Base-by-base conservation (phyloP, 129 eudicot genomes). In the Tagetes erecta region DNA sequence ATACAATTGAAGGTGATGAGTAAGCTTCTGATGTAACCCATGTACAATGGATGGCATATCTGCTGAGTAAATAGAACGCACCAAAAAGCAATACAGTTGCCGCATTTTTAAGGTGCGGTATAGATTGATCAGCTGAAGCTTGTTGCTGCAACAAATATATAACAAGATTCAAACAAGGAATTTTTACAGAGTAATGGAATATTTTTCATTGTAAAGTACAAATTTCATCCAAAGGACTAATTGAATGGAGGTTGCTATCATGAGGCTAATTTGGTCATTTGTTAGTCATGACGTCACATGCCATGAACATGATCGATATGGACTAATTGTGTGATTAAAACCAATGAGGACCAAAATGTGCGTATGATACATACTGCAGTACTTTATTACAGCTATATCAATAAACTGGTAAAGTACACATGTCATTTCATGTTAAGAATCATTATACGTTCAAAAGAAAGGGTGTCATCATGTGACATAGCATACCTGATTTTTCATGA, bases 21-120 rank as follows among this genome's bases (percentile, higher is more conserved):
- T 93, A 93, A 47, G 98, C 98, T 81, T 93, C 97, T 36, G 98
- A 90, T 49, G 98, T 93, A 33, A 93, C 97, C 98, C 98, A 93
- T 1, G 96, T 88, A 58, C 97, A 90, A 49, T 93, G 98, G 74
- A 74, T 90, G 30, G 80, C 96, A 77, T 93, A 93, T 86, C 98
- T 78, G 80, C 96, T 93, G 52, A 90, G 86, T 78, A 93, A 78
- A 83, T 87, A 93, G 69, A 93, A 86, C n/a, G 88, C 96, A 57
- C 98, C 97, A 51, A 93, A 36, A 80, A 90, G 96, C 85, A 90
- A 83, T 12, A 88, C 93, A 13, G 77, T 83, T 11, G 98, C 97
- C 50, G 86, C 98, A 55, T 93, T 86, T 82, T 72, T 93, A 63
- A 86, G 87, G 78, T 76, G 88, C 10, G 98, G 98, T 2, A 75